Base-by-base conservation (phyloP, 371 early-diverging fungal species). In the Dichotomocladium elegans region DNA sequence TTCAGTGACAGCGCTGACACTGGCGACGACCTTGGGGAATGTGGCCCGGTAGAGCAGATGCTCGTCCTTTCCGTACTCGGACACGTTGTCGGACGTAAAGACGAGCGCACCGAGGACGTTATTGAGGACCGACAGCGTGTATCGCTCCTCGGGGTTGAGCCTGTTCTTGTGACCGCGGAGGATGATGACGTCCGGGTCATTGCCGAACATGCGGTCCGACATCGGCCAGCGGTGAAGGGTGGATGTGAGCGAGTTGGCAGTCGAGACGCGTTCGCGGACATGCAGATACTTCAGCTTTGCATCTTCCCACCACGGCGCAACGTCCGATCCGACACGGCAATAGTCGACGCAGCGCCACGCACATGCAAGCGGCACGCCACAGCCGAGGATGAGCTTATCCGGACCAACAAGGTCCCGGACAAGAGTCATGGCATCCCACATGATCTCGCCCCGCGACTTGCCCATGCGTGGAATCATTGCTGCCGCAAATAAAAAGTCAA, bases 171-270 rank as follows among this genome's bases (percentile, higher is more conserved):
- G 47, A 17, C 73, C 62, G 3, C 82, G 75, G 17, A 80, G 40
- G 21, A 80, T 79, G 64, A 71, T 75, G 22, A 82, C 82, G 30
- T 82, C 82, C n/a, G 82, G 80, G 28, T 82, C 82, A 35, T 80
- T 82, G 26, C 82, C 82, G 66, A 80, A 82, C 73, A 80, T 76
- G 22, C 79, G 66, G 22, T 72, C 76, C 24, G 48, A 47, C 64
- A 82, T 57, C 6, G 68, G 58, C 80, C 80, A 82, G 2, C 82
- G 72, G 17, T 58, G 56, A 15, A 82, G 55, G 0, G 80, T 80
- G 7, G 79, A 80, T 1, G 73, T 64, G 37, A 82, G 50, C 1
- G 82, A 82, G 51, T 80, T 80, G 43, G 68, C 72, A 14, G 76
- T 77, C 0, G 82, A 80, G 1, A 80, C 76, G 41, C 80, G 77